A percentile compares a stretch with the other conserved stretches of the same genome.
phyloP scores from a whole-genome alignment of 768 basidiomycete genomes.

The Mycena belliarum region DNA sequence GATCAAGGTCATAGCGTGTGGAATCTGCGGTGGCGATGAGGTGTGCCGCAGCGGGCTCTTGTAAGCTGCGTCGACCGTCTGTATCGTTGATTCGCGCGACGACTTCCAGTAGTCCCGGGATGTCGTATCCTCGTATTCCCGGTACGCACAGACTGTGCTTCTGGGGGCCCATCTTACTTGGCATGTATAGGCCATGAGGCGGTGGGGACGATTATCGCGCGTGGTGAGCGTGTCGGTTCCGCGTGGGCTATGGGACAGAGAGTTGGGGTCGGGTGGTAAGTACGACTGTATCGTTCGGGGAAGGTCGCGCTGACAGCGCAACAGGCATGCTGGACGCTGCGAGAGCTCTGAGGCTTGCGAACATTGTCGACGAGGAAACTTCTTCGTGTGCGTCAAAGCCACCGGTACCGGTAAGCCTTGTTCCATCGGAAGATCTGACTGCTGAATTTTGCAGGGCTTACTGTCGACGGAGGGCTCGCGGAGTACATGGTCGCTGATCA shows the following conservation, averaged over 20 bases:
- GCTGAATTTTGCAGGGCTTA: slow-evolving; percentile 21
- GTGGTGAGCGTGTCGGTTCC: slow-evolving; percentile 21
- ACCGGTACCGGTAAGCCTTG: slow-evolving; percentile 20
- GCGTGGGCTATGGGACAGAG: slow-evolving; percentile 29
- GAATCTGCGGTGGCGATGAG: slow-evolving; percentile 27
- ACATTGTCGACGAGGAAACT: slow-evolving; percentile 27
- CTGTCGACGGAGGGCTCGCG: slow-evolving; percentile 29
- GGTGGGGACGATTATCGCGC: slow-evolving; percentile 23
- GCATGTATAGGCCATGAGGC: neutral
- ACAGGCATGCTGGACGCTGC: slow-evolving; percentile 17
- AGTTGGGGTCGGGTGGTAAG: slow-evolving; percentile 33
- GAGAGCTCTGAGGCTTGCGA: slow-evolving; percentile 27
- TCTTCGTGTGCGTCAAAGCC: slow-evolving; percentile 26
- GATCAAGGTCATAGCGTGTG: slow-evolving; percentile 28
- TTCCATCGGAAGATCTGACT: neutral
- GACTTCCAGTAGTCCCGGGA: neutral
- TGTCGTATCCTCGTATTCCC: slow-evolving; percentile 1
- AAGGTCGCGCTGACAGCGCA: too few species aligned
- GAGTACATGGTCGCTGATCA: slow-evolving; percentile 27
- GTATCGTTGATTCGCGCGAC: too few species aligned
- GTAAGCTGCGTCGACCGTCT: neutral
- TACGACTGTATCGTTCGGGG: too few species aligned
- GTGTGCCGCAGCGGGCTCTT: slow-evolving; percentile 14
- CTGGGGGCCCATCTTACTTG: too few species aligned
- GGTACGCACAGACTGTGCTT: neutral